Percentiles rank a stretch among this genome's conserved stretches.
Evolutionary conservation across 2,329 filamentous ascomycete species (phyloP).

Genomic region (Cladophialophora carrionii): DNA sequence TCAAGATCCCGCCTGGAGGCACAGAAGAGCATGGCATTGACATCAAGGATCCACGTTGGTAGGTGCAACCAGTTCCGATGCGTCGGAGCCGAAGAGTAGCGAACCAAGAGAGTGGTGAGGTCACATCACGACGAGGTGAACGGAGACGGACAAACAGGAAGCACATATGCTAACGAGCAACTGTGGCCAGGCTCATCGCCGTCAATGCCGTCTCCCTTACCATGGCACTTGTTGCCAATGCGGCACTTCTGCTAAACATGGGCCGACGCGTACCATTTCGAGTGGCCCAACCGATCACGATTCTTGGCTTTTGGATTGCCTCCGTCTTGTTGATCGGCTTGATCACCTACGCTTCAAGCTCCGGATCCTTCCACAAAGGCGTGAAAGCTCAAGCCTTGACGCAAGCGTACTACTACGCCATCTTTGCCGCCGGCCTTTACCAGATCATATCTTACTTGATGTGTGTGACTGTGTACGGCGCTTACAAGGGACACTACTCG

Average conservation of each 20-base stretch:
- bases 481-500: constrained; percentile 58
- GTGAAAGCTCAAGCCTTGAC: constrained; percentile 53
- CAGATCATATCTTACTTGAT: constrained; percentile 60
- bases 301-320: constrained; percentile 61
- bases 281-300: constrained; percentile 63
- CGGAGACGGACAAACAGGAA: not conserved
- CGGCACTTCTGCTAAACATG: constrained; percentile 63
- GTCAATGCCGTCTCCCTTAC: constrained; percentile 61
- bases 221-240: constrained; percentile 59
- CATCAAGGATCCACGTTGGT: constrained; percentile 60
- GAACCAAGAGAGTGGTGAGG: not conserved
- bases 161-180: not conserved
- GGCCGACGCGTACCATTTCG: constrained; percentile 58
- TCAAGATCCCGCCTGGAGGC: constrained; percentile 52
- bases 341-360: constrained; percentile 49
- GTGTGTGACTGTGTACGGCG: constrained; percentile 60
- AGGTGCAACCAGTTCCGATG: constrained; percentile 27
- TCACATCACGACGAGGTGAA: not conserved
- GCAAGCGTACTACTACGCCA: constrained; percentile 63
- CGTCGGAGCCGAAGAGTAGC: not conserved
- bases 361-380: constrained; percentile 44
- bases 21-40: constrained; percentile 51
- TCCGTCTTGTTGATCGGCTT: constrained; percentile 59
- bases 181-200: constrained; percentile 50
- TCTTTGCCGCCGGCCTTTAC: constrained; percentile 61